Evolutionary conservation across 2,329 filamentous ascomycete species (phyloP), one percentile per base, ranked within the genome.

Genomic region (Colletotrichum cordylinicola): DNA sequence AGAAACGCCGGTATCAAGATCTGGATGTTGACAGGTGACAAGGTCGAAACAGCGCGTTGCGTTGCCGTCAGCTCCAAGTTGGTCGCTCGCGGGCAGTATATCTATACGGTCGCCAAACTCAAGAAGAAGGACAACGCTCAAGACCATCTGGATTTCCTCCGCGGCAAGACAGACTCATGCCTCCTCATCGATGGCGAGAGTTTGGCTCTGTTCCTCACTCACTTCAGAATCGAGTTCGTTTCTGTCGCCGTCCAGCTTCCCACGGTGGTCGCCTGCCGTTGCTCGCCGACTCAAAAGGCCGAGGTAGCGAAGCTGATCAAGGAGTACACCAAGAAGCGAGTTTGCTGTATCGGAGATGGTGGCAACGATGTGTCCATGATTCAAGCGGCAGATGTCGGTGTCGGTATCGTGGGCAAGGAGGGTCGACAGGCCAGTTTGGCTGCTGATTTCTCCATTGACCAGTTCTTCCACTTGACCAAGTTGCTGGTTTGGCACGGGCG

Each of bases 291-390:
- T 0, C 97, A 99, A 82, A 99, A 99, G 85, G 98, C 97, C 56
- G 96, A 98, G 80, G 91, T 99, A 52, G 97, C 98, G 12, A 93
- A 91, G 79, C 90, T 98, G 65, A 99, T 99, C 86, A 95, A 96
- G 77, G 91, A 94, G 67, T 93, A 95, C 85, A 99, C 97, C 24
- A 96, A 95, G 84, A 98, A 98, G 85, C 94, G 98, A 16, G 95
- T 98, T 18, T 98, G 96, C 86, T 98, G 97, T 82, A 99, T 99
- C 79, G 97, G 97, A 48, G 97, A 99, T 82, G 97, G 97, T 79
- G 97, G 98, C 80, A 99, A 99, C 85, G 98, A 99, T 83, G 97
- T 99, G 7, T 96, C 94, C 79, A 99, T 99, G 97, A 99, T 99
- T 79, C 97, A 98, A 87, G 96, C 97, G 9, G 97, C 98, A 1